Evolutionary conservation across 108 stramenopile species (phyloP).

Genomic region (Skeletonema grethae): DNA sequence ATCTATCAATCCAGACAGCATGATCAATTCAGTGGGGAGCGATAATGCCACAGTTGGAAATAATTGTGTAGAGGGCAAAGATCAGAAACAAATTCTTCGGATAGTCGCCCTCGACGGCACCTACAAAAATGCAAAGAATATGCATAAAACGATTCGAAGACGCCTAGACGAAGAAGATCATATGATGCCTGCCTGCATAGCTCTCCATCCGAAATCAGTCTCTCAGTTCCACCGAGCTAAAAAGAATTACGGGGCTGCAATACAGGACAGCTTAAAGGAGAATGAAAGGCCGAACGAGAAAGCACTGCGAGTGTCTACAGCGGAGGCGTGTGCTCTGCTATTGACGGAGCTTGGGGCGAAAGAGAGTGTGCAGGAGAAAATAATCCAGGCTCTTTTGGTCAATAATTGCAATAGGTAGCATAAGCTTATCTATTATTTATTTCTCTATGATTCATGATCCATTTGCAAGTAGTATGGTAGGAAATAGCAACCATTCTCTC

Average conservation of each 20-base stretch:
- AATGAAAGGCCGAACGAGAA: not conserved
- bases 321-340: conserved; percentile 45
- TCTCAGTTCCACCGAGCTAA: conserved; percentile 44
- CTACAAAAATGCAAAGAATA: conserved; percentile 29
- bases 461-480: too few species aligned
- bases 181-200: conserved; percentile 1
- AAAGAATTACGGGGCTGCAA: conserved; percentile 45
- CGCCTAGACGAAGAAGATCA: not conserved
- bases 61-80: not conserved
- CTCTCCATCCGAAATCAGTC: conserved; percentile 21
- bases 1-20: not conserved
- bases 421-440: too few species aligned
- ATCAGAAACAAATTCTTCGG: not conserved
- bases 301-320: conserved; percentile 38
- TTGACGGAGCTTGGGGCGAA: conserved; percentile 32
- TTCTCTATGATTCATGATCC: too few species aligned
- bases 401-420: conserved; percentile 18
- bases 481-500: too few species aligned
- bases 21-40: not conserved
- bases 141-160: conserved; percentile 30
- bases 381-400: conserved; percentile 30
- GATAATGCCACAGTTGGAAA: not conserved
- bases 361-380: conserved; percentile 4
- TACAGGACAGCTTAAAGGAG: not conserved
- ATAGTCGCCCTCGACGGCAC: conserved; percentile 28